Conservation (phyloP, 2,329 filamentous ascomycete species). For the Aspergillus fijiensis region DNA sequence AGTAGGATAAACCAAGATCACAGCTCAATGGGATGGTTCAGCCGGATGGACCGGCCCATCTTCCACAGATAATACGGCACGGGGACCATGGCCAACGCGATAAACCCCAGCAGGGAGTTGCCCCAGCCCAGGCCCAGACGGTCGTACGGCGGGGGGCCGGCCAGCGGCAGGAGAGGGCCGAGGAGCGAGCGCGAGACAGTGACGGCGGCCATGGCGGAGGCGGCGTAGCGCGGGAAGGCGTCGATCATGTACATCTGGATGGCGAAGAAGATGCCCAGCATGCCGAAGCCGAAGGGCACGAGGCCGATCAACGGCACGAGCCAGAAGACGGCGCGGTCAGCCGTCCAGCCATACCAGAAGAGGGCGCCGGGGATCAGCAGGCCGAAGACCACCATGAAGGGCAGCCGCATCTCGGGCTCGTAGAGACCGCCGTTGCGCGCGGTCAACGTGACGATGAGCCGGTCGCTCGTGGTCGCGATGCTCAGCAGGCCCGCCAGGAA, state of each 20-base stretch:
- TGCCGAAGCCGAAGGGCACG: background rate
- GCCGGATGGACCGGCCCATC: too few relatives aligned
- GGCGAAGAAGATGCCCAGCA: constrained; percentile 1
- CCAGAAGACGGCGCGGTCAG: too few relatives aligned
- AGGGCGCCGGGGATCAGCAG: too few relatives aligned
- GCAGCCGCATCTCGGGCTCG: too few relatives aligned
- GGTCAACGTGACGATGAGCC: too few relatives aligned
- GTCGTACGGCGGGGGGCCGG: constrained; percentile 1
- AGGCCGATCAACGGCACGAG: background rate
- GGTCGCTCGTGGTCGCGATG: too few relatives aligned
- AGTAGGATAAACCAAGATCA: too few relatives aligned
- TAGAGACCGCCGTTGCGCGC: too few relatives aligned
- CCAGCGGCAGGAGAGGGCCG: background rate
- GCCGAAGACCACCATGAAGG: too few relatives aligned
- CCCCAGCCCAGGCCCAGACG: constrained; percentile 1
- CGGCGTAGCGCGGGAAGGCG: background rate
- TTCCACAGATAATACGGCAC: background rate
- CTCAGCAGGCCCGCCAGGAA: too few relatives aligned
- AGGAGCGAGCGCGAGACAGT: background rate
- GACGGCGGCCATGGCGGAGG: background rate
- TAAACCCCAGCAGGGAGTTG: background rate
- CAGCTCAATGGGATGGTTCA: too few relatives aligned
- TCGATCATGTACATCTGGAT: constrained; percentile 1
- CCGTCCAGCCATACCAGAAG: too few relatives aligned
- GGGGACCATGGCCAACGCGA: background rate